Base-by-base conservation (phyloP, 176 grass and related monocot species). In the Triticum monococcum region DNA sequence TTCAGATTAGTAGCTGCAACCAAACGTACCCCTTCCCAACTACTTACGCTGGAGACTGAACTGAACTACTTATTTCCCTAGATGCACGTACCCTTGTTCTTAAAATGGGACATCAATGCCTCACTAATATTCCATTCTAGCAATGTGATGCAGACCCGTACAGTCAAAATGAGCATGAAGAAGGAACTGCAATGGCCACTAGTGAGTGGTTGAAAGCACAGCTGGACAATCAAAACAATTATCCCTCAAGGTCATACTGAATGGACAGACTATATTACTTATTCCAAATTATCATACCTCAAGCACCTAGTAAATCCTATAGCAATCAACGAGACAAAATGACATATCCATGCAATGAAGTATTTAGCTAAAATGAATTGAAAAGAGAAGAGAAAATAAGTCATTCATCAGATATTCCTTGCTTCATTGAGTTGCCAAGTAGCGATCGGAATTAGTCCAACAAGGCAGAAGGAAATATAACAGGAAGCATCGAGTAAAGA, bases 71-170 rank as follows among this genome's bases (percentile, higher is more conserved):
- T 62, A 45, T 37, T 75, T 20, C 57, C 22, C 32, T 64, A 45
- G 1, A 75, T 33, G 31, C n/a, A 48, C 83, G 79, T 75, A 40
- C 61, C 41, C 41, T 68, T 41, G 32, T 79, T 69, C 75, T 30
- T 77, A 59, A 68, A 40, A 80, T n/a, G 35, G 76, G 46, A 81
- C 14, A 83, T 62, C 36, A 78, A 72, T 70, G 26, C 12, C 30
- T 83, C 75, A 40, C 74, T 30, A 57, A 60, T 62, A 83, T 78
- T 69, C 64, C 57, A 43, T 84, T 84, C 31, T 31, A 64, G 24
- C 9, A 35, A 75, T 28, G 35, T 26, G 22, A 86, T 25, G 32
- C 37, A 25, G 16, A 54, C 50, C 50, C 0, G 18, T 54, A 83
- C 22, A 74, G 40, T 73, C 13, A 63, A 52, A 59, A 48, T 25